These are phyloP conservation scores for Picea abies DNA, from an alignment of 83 land plant genomes.

Conservation along the genomic window DNA sequence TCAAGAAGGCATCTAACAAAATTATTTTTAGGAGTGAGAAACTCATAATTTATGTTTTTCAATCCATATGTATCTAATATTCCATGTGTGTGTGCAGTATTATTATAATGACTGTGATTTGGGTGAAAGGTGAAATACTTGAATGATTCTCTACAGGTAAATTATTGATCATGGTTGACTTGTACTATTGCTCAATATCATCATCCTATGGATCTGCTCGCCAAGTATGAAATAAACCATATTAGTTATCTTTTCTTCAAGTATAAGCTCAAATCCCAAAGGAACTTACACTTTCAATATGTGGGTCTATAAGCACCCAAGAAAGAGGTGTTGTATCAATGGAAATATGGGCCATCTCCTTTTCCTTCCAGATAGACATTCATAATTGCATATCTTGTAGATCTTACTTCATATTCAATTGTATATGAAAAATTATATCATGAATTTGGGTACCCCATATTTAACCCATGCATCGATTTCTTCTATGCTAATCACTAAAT, in stretches of 20 bases:
- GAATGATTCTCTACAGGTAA: too few relatives aligned
- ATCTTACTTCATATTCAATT: constrained; percentile 24
- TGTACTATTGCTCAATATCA: background rate
- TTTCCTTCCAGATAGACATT: too few relatives aligned
- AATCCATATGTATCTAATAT: too few relatives aligned
- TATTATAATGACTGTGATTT: too few relatives aligned
- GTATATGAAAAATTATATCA: constrained; percentile 23
- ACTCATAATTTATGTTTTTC: too few relatives aligned
- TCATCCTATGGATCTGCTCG: constrained; percentile 45
- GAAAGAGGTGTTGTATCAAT: constrained; percentile 15
- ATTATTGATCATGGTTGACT: too few relatives aligned
- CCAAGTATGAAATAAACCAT: constrained; percentile 28
- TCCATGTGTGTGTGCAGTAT: too few relatives aligned
- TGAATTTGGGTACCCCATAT: constrained; percentile 39
- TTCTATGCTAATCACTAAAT: too few relatives aligned
- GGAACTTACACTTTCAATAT: constrained; percentile 40
- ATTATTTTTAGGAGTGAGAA: too few relatives aligned
- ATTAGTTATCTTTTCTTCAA: constrained; percentile 17
- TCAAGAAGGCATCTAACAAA: too few relatives aligned
- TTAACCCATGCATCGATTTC: constrained; percentile 7
- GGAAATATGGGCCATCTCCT: too few relatives aligned
- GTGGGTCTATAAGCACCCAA: constrained; percentile 57
- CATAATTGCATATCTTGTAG: constrained; percentile 23
- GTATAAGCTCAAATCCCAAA: background rate
- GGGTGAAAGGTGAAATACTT: too few relatives aligned